Conservation (phyloP, 495 filamentous ascomycete genomes). For the Aspergillus nidulans region DNA sequence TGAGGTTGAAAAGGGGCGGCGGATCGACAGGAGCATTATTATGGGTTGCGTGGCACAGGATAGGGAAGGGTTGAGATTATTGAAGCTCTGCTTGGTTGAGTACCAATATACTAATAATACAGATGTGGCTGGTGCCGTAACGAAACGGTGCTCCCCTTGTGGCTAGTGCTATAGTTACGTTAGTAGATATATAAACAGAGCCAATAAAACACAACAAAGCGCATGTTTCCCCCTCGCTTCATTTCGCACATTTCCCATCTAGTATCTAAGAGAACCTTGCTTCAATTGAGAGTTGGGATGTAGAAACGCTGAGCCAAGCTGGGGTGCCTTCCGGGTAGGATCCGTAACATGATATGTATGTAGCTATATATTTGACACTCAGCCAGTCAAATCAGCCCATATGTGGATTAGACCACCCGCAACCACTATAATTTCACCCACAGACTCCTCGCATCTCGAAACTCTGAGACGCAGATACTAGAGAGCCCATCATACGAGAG, state of each 20-base stretch:
- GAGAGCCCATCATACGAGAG: background rate
- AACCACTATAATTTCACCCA: conserved; percentile 11
- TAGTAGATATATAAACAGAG: too few relatives aligned
- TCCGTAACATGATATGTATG: conserved; percentile 20
- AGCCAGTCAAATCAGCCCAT: conserved; percentile 10
- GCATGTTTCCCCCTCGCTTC: too few relatives aligned
- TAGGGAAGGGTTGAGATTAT: background rate
- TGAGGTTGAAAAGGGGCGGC: conserved; percentile 16
- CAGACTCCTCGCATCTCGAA: background rate
- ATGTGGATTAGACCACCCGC: background rate
- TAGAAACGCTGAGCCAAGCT: background rate
- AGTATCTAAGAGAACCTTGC: too few relatives aligned
- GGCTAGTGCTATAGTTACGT: too few relatives aligned
- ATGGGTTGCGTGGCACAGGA: background rate
- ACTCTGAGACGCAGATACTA: background rate
- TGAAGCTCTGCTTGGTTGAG: too few relatives aligned
- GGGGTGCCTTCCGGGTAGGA: conserved; percentile 8
- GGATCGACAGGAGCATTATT: conserved; percentile 8
- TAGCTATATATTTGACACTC: conserved; percentile 9
- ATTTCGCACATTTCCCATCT: too few relatives aligned
- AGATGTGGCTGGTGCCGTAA: too few relatives aligned
- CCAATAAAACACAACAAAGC: too few relatives aligned
- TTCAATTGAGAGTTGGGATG: background rate
- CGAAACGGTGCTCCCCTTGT: too few relatives aligned
- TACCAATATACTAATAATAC: too few relatives aligned